Base-by-base conservation (phyloP, 1,139 yeast genomes). In the Nakaseomyces uthaithaninus region DNA sequence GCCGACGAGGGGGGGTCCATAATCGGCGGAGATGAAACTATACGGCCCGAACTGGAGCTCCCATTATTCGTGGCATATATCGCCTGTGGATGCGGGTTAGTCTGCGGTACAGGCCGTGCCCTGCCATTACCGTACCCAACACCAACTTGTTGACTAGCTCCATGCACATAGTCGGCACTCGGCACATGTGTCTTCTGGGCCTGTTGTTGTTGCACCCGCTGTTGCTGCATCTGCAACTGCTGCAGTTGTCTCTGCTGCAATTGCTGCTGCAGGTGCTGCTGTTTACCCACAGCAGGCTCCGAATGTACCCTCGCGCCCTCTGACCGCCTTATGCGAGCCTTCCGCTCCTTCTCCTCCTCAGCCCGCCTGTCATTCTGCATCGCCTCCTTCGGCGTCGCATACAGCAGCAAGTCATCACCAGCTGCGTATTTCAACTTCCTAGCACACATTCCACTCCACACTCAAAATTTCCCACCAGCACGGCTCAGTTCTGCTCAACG, bases 321-420 rank as follows among this genome's bases (percentile, higher is more conserved):
- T 23, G 22, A n/a, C 10, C 33, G 33, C 9, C 31, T 25, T 19
- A 19, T 12, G 19, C 22, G 31, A 18, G 33, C 25, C 26, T 26
- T 27, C 19, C 16, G 12, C n/a, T 17, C 30, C 33, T 53, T 51
- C 28, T 51, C 58, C 27, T 52, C 53, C 34, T 55, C 55, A 22
- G 44, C 45, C 27, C 57, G 48, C 37, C 47, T 49, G 8, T 53
- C 52, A 16, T 57, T 57, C 33, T 54, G 53, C 52, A 60, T 45
- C 2, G 63, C 61, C 40, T 60, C 63, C 39, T 58, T 57, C 15
- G 64, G 64, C 1, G 64, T 60, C 1, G 63, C 61, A 44, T 54
- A 57, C 19, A 59, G 44, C 48, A 48, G 50, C 24, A 60, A 39
- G 37, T 60, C 62, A 46, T 60, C 64, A 5, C 64, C 64, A 7